Evolutionary conservation across 495 filamentous ascomycete genomes (phyloP).

Genomic region (Neurospora tetraspora): DNA sequence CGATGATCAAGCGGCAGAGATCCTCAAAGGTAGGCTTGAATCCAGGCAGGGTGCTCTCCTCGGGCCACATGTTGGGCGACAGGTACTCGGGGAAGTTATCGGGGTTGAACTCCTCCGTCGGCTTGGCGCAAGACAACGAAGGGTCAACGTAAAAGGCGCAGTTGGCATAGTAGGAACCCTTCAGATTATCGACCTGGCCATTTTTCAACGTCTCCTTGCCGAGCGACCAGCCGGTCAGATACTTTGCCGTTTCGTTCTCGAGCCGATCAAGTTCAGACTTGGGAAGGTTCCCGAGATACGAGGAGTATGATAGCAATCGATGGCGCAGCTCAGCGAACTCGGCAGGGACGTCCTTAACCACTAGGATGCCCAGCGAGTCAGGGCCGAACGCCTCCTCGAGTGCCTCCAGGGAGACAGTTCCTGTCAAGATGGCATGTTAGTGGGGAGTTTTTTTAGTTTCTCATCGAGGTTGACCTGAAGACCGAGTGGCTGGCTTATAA

Average conservation of each 20-base stretch:
- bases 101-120: constrained; percentile 45
- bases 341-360: constrained; percentile 73
- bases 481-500: background rate
- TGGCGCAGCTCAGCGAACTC: constrained; percentile 59
- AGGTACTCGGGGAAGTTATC: constrained; percentile 51
- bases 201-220: constrained; percentile 91
- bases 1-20: constrained; percentile 77
- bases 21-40: constrained; percentile 64
- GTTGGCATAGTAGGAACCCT: constrained; percentile 96
- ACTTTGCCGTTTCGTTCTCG: constrained; percentile 53
- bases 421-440: constrained; percentile 17
- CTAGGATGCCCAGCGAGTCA: constrained; percentile 80
- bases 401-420: constrained; percentile 58
- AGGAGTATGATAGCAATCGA: constrained; percentile 73
- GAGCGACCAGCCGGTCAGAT: constrained; percentile 64
- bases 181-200: constrained; percentile 81
- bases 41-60: constrained; percentile 51
- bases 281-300: constrained; percentile 78
- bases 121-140: constrained; percentile 46
- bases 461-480: background rate
- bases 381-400: constrained; percentile 86
- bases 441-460: background rate
- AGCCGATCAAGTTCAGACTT: constrained; percentile 61
- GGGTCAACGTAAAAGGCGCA: constrained; percentile 82
- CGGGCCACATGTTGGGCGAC: constrained; percentile 76